phyloP scores from a whole-genome alignment of 2,329 filamentous ascomycete species.

The Fusarium sp. region DNA sequence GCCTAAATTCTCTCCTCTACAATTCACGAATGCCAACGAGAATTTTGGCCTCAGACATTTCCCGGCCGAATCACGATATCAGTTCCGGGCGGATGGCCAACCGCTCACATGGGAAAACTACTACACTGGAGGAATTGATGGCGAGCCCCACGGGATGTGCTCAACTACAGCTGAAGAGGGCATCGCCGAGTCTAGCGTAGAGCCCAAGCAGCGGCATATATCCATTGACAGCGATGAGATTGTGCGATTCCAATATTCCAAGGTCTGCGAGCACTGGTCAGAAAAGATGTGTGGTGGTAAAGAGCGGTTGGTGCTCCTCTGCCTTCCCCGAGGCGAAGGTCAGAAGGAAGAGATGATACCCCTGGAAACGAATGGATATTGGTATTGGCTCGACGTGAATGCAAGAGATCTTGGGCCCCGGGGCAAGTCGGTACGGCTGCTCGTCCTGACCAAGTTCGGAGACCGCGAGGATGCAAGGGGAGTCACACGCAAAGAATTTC shows the following conservation, averaged over 20 bases:
- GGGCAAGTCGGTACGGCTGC: slow-evolving; percentile 76
- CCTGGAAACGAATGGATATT: slow-evolving; percentile 81
- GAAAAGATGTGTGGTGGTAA: slow-evolving; percentile 76
- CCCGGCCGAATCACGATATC: slow-evolving; percentile 74
- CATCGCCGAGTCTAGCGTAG: slow-evolving; percentile 69
- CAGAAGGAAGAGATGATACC: slow-evolving; percentile 75
- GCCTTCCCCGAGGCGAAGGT: slow-evolving; percentile 74
- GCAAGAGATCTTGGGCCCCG: slow-evolving; percentile 73
- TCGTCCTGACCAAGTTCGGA: slow-evolving; percentile 67
- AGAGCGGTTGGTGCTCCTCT: slow-evolving; percentile 77
- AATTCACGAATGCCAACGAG: slow-evolving; percentile 76
- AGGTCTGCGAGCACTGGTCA: slow-evolving; percentile 86
- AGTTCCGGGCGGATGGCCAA: slow-evolving; percentile 80
- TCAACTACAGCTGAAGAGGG: slow-evolving; percentile 62
- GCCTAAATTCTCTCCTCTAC: slow-evolving; percentile 73
- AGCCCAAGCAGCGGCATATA: slow-evolving; percentile 66
- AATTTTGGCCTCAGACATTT: slow-evolving; percentile 86
- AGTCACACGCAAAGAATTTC: slow-evolving; percentile 61
- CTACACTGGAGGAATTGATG: slow-evolving; percentile 69
- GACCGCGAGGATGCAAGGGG: slow-evolving; percentile 63
- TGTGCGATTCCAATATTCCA: slow-evolving; percentile 84
- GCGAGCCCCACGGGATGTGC: slow-evolving; percentile 62
- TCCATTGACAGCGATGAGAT: slow-evolving; percentile 66
- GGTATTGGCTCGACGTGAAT: slow-evolving; percentile 84
- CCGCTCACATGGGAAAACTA: slow-evolving; percentile 85